Evolutionary conservation across 2,329 filamentous ascomycete genomes (phyloP), one percentile per base, ranked within the genome.

Genomic region (Cercospora citrullina): DNA sequence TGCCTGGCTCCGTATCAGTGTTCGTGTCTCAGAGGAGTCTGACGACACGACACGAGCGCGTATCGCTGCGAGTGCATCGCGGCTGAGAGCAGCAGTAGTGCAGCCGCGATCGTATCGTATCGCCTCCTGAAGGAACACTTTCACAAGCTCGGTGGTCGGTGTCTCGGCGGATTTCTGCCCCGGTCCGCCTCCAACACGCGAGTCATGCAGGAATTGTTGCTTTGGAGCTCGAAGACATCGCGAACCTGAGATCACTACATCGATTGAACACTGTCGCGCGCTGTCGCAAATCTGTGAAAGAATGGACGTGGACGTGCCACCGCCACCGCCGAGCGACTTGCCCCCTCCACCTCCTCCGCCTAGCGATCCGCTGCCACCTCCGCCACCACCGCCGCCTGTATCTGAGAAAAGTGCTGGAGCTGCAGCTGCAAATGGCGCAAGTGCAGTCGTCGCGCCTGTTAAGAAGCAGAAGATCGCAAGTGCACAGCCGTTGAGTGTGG

Each of bases 401-500:
- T 26, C 45, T 9, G 31, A 31, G 18, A 45, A 21, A 12, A 26
- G 16, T 42, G 59, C 9, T 9, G 31, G 36, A 23, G 18, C 59
- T 23, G 23, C 31, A 5, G 33, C 23, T 18, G 36, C 31, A 53
- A 63, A 63, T 23, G 58, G 61, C 30, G 28, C 55, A 51, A 51
- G 18, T 26, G 30, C 30, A 4, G 21, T 23, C 14, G 45, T 57
- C 14, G 58, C 60, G 33, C 55, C 68, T 14, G 62, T 59, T 1
- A 77, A 77, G 66, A 77, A 84, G 79, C 82, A 85, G 73, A 87
- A 87, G 76, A 87, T 88, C 73, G 62, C 70, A 8, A 65, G 55
- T 63, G 81, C 72, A 70, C 80, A 75, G 75, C 91, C 91, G 8
- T 83, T 96, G 59, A 94, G 92, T 77, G 90, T 97, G 66, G 93